Conservation (phyloP, 176 grass and related monocot species). For the sorghum (Sorghum bicolor) region Sorghum_bicolor_NCBIv3 NC_012870.2:2899001-2899500, state of each 20-base stretch:
- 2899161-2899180: conserved; percentile 36
- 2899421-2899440: conserved; percentile 57
- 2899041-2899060: background rate
- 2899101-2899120: background rate
- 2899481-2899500: conserved; percentile 37
- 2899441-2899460: conserved; percentile 54
- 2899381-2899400: background rate
- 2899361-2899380: background rate
- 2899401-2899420: conserved; percentile 41
- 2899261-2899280: conserved; percentile 67
- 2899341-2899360: background rate
- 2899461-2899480: conserved; percentile 46
- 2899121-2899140: background rate
- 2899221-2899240: conserved; percentile 46
- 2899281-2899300: conserved; percentile 61
- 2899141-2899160: background rate
- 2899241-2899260: conserved; percentile 64
- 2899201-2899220: conserved; percentile 34
- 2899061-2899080: conserved; percentile 1
- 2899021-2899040: background rate
- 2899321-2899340: background rate
- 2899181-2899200: conserved; percentile 48
- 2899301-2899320: conserved; percentile 56
- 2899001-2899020: background rate
- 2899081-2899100: background rate